Base-by-base conservation (phyloP, 306 rosid genomes). In the Mimosa bimucronata region DNA sequence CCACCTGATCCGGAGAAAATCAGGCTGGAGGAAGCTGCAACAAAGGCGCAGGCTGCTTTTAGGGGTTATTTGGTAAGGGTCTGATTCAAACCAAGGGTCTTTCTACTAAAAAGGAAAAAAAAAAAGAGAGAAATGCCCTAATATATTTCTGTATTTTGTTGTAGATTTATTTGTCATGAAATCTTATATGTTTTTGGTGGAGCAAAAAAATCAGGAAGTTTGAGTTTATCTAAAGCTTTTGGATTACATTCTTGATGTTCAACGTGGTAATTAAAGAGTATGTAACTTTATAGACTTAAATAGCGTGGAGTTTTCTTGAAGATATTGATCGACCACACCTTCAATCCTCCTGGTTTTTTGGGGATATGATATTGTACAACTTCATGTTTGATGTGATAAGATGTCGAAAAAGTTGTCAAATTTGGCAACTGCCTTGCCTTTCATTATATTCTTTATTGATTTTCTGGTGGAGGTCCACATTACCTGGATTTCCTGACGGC, bases 41-140 rank as follows among this genome's bases (percentile, higher is more conserved):
- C 93, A 9, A 89, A 87, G 87, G 91, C 91, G 55, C 99, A 96
- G 87, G 99, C 98, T 86, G 94, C 98, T 65, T 93, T 96, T 84
- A 84, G 98, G 86, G 99, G 99, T 84, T 96, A 96, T 89, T 83
- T 96, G 93, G 99, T 93, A 87, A 73, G 73, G 81, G 37, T 85
- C 73, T 84, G 31, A 65, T 55, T 58, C 18, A 45, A 13, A 45
- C 18, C 26, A 12, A 26, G 10, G 25, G 75, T 46, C 50, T 48
- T 73, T 77, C 31, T 37, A 70, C 65, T 26, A 13, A 28, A 60
- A 28, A 1, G 66, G 19, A 61, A 61, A 61, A 14, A 6, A 26
- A n/a, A n/a, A n/a, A n/a, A n/a, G n/a, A n/a, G 65, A 60, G 9
- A 12, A 5, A 28, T 6, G 26, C 19, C 15, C n/a, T 28, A 29